These are phyloP conservation scores for Phalaenopsis hybrid DNA, from an alignment of 116 monocot genomes.

Conservation along the genomic window DNA sequence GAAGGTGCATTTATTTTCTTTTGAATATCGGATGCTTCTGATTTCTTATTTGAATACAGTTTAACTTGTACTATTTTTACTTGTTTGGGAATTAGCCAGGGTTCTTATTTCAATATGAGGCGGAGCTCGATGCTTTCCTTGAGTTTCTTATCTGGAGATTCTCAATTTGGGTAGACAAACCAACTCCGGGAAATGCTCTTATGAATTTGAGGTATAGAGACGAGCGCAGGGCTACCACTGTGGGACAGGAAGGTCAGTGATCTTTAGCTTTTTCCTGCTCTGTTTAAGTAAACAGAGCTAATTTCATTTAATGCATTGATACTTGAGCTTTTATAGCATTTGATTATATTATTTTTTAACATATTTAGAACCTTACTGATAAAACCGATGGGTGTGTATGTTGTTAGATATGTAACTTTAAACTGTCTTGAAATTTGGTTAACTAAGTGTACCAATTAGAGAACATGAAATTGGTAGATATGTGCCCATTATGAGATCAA, in stretches of 20 bases:
- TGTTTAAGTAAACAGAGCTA: background rate
- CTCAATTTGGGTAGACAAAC: constrained; percentile 98
- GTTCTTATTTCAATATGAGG: constrained; percentile 87
- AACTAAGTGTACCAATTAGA: background rate
- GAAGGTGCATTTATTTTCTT: constrained; percentile 42
- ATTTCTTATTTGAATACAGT: constrained; percentile 1
- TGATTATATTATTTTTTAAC: background rate
- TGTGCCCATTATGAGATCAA: background rate
- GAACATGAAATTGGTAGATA: background rate
- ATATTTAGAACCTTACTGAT: background rate
- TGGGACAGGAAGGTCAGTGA: constrained; percentile 59
- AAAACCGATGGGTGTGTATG: background rate
- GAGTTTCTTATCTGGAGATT: constrained; percentile 99
- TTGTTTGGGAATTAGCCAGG: constrained; percentile 84
- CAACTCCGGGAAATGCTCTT: constrained; percentile 88
- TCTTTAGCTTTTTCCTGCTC: background rate
- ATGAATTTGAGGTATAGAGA: constrained; percentile 96
- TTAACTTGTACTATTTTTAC: constrained; percentile 14
- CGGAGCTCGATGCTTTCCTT: constrained; percentile 85
- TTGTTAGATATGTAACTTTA: background rate
- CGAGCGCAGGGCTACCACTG: constrained; percentile 39
- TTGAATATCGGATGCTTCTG: background rate
- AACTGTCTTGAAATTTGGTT: background rate
- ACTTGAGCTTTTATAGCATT: background rate
- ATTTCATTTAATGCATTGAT: background rate